A percentile compares a stretch with the other conserved stretches of the same genome.
Conservation (phyloP, 2,329 filamentous ascomycete species). For the Colletotrichum liaoningense region DNA sequence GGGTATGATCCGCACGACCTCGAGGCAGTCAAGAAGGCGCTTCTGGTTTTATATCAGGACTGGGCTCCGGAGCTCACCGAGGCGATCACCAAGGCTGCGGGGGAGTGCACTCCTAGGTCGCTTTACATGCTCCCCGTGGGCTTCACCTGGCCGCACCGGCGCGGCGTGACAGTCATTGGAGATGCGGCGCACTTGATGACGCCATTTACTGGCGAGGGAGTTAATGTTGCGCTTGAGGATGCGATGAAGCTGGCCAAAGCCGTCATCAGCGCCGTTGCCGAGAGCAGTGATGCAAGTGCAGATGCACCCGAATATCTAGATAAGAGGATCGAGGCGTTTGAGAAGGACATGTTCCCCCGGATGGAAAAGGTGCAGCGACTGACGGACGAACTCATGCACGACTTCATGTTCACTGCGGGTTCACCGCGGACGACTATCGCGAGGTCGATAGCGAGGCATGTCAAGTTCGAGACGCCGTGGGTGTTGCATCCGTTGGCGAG, state of each 20-base stretch:
- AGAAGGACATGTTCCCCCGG: conserved; percentile 52
- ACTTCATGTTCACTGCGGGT: conserved; percentile 60
- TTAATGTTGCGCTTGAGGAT: conserved; percentile 68
- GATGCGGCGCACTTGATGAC: conserved; percentile 72
- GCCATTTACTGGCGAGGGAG: conserved; percentile 68
- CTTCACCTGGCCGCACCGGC: conserved; percentile 57
- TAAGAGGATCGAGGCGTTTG: conserved; percentile 47
- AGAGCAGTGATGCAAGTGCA: conserved; percentile 29
- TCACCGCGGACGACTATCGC: conserved; percentile 57
- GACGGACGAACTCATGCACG: conserved; percentile 56
- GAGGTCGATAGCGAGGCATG: conserved; percentile 45
- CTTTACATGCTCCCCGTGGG: conserved; percentile 66
- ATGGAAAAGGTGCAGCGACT: conserved; percentile 51
- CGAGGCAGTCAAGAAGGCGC: conserved; percentile 48
- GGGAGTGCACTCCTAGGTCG: conserved; percentile 51
- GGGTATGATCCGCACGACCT: conserved; percentile 56
- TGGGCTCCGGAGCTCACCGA: conserved; percentile 57
- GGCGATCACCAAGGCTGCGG: conserved; percentile 53
- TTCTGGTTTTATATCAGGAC: conserved; percentile 51
- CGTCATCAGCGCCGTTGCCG: conserved; percentile 47
- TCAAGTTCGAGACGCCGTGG: conserved; percentile 45
- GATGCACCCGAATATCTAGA: conserved; percentile 43
- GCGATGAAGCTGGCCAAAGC: conserved; percentile 59
- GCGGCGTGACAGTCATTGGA: conserved; percentile 66
- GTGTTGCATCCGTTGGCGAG: conserved; percentile 45